Base-by-base conservation (phyloP, 2,329 filamentous ascomycete species). In the Xylariomycetidae sp. region DNA sequence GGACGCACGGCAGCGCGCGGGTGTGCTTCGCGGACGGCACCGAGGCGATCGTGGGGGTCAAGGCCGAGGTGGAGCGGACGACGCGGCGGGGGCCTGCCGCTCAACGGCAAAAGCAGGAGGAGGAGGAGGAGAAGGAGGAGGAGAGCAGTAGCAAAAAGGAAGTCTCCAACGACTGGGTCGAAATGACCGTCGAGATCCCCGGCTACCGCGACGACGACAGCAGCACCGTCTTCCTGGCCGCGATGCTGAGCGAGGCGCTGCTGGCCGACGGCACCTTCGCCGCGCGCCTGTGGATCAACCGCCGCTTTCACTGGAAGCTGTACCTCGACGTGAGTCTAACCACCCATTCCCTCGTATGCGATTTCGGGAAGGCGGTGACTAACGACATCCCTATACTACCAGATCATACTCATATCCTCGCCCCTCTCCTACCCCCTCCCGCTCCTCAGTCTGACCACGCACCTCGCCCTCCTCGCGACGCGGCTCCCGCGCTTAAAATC, bases 11-110 rank as follows among this genome's bases (percentile, higher is more conserved):
- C 40, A 93, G 85, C 60, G 90, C 92, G 39, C 79, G 93, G 20
- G 83, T 98, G 29, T 94, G 90, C 47, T 93, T 96, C 57, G 80
- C 88, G 4, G 92, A 98, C 58, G 92, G 92, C 31, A 94, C 88
- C 2, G 92, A 98, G 61, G 92, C 92, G 6, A 82, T 98, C 40
- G 92, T 95, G 5, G 92, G 92, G 28, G 82, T 95, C 40, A 98
- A 96, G 64, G 88, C 86, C 1, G 90, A 96, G 63, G 85, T 96
- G 4, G 88, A 95, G 59, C 81, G 76, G 65, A 87, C 82, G 29
- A 46, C 38, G 10, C 39, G 35, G 25, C 39, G 31, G 55, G 29
- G 35, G 16, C 16, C 5, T 15, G 15, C n/a, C n/a, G n/a, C n/a
- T 19, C 31, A 34, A 35, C n/a, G 34, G 46, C 12, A 47, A 13